Base-by-base conservation (phyloP, 345 rosid species). In the Citrus unshiu region DNA sequence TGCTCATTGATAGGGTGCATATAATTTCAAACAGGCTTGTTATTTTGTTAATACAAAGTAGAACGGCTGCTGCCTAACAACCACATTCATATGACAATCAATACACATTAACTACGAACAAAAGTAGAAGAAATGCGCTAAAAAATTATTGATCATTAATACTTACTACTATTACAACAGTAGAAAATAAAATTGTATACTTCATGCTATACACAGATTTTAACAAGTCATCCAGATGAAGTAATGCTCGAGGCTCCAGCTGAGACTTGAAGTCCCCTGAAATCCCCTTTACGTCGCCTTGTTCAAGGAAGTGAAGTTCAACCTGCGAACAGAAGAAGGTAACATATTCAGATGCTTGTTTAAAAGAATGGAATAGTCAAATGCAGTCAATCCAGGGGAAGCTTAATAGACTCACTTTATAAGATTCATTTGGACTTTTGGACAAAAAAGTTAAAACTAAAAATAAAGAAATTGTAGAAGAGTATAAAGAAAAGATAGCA, bases 291-390 rank as follows among this genome's bases (percentile, higher is more conserved):
- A 84, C 87, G 78, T 78, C 10, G 88, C 87, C 84, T 93, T 94
- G 78, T 90, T 93, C 56, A 91, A 75, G 58, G 97, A 89, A 34
- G 97, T 96, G 78, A 96, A 91, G 85, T 67, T 94, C 88, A 94
- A 81, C 87, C 99, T 96, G 89, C 84, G 70, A 62, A 68, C 29
- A 18, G 72, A 79, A 14, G 63, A 37, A 32, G 19, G 19, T 46
- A 69, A 66, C 29, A 40, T 6, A 35, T 12, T 73, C 19, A 35
- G 4, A 1, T 75, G n/a, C 60, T 68, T 10, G 67, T 25, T 65
- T 5, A 25, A 35, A 7, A 29, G 46, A 21, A 54, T 9, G 27
- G 14, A n/a, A 59, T 22, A 24, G 29, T 59, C 27, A 0, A 22
- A 9, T 9, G 29, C 62, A 22, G 4, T 3, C 10, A 22, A 58